Conservation (phyloP, 1,139 yeast species). For the Candida smagusa region DNA sequence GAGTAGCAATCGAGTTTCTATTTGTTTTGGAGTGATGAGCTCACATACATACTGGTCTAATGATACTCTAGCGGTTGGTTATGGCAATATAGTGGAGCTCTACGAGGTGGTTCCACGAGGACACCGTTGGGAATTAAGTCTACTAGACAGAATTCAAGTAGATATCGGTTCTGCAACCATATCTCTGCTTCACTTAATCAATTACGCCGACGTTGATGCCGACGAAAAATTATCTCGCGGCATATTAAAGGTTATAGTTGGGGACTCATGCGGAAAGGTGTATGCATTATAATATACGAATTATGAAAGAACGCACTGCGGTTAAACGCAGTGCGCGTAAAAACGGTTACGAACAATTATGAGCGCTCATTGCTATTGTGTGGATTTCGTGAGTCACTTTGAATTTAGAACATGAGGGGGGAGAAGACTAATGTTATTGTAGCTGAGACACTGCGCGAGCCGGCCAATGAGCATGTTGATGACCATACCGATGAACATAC, state of each 20-base stretch:
- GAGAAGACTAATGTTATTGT: not conserved
- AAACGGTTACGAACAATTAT: not conserved
- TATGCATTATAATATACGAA: conserved; percentile 12
- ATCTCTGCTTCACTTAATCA: conserved; percentile 22
- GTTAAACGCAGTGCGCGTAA: not conserved
- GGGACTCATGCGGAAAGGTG: conserved; percentile 41
- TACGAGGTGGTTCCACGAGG: conserved; percentile 23
- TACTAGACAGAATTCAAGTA: conserved; percentile 18
- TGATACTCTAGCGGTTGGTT: conserved; percentile 30
- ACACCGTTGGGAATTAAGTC: conserved; percentile 22
- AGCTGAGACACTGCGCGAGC: not conserved
- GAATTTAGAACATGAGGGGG: conserved; percentile 4
- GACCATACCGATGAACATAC: not conserved
- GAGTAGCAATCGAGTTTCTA: not conserved
- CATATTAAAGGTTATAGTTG: conserved; percentile 27
- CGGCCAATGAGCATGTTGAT: not conserved
- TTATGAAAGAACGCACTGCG: not conserved
- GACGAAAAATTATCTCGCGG: conserved; percentile 40
- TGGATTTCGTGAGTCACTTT: too few species aligned
- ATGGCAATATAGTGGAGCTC: conserved; percentile 19
- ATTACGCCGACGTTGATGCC: conserved; percentile 29
- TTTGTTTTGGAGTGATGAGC: conserved; percentile 31
- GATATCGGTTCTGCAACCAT: conserved; percentile 8
- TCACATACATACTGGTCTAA: conserved; percentile 40
- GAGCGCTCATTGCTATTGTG: not conserved